Percentiles rank a stretch among this genome's conserved stretches.
These are phyloP conservation scores for Gracilaria vermiculophylla DNA, from an alignment of 23 red algal genomes.

Conservation along the genomic window DNA sequence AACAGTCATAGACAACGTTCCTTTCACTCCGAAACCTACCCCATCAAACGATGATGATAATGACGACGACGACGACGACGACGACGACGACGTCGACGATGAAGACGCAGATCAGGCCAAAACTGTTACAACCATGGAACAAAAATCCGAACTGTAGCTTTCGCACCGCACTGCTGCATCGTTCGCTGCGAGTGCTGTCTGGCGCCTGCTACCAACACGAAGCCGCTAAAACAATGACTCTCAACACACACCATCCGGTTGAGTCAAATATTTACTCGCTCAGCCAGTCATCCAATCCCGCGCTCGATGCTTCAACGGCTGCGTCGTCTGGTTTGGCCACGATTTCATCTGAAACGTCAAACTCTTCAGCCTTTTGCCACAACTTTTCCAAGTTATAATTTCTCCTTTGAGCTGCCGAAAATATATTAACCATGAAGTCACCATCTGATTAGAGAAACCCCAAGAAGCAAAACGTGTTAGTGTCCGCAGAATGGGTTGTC, in stretches of 20 bases:
- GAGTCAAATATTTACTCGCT: neutral
- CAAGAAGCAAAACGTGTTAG: neutral
- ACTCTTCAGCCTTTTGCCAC: conserved; percentile 75
- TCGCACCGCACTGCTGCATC: neutral
- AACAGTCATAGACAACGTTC: conserved; percentile 61
- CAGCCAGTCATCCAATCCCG: conserved; percentile 66
- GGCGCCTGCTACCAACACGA: neutral
- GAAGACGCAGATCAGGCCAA: neutral
- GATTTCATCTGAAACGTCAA: conserved; percentile 78
- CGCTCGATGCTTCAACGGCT: neutral
- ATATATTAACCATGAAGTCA: conserved; percentile 93
- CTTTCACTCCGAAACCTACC: conserved; percentile 49
- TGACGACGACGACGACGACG: conserved; percentile 58
- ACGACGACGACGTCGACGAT: neutral
- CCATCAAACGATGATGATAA: conserved; percentile 46
- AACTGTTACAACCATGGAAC: neutral
- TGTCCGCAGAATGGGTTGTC: neutral
- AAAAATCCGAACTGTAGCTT: conserved; percentile 19
- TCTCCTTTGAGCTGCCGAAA: conserved; percentile 68
- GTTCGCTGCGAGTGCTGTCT: neutral
- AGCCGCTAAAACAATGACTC: neutral
- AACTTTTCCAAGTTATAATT: conserved; percentile 82
- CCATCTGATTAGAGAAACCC: conserved; percentile 47
- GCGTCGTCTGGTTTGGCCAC: neutral
- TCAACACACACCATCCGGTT: neutral